A percentile compares a stretch with the other conserved stretches of the same genome.
Conservation (phyloP, 331 rosid species). For the Prunus yedoensis region DNA sequence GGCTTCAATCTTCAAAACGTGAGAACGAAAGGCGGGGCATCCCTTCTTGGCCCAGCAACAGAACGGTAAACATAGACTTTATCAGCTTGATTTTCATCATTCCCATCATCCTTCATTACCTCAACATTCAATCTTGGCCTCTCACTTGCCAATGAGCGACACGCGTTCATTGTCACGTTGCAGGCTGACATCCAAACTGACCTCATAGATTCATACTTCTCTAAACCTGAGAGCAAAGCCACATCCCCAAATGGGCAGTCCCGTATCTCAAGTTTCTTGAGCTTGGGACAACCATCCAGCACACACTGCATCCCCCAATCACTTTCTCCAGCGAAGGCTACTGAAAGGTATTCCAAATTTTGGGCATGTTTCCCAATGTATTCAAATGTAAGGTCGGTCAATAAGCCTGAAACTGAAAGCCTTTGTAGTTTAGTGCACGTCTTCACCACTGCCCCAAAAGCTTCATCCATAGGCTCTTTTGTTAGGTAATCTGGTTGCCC, state of each 20-base stretch:
- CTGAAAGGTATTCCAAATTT: constrained; percentile 78
- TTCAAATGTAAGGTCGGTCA: constrained; percentile 83
- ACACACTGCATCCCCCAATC: constrained; percentile 85
- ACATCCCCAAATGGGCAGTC: constrained; percentile 84
- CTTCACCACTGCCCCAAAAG: constrained; percentile 82
- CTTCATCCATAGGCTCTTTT: constrained; percentile 71
- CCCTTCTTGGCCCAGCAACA: constrained; percentile 79
- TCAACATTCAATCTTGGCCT: constrained; percentile 84
- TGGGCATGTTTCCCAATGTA: constrained; percentile 72
- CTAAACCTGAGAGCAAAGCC: constrained; percentile 63
- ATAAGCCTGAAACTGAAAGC: constrained; percentile 67
- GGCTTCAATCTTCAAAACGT: constrained; percentile 50
- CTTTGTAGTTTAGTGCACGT: constrained; percentile 76
- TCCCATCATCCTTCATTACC: constrained; percentile 67
- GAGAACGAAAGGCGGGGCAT: constrained; percentile 80
- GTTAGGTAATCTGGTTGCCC: constrained; percentile 61
- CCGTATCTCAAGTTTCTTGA: constrained; percentile 79
- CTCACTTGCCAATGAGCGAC: constrained; percentile 53
- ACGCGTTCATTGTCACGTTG: constrained; percentile 66
- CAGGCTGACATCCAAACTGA: constrained; percentile 92
- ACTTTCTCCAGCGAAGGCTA: constrained; percentile 79
- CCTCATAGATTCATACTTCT: constrained; percentile 76
- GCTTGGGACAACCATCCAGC: constrained; percentile 71
- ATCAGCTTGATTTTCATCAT: constrained; percentile 38
- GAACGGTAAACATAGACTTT: constrained; percentile 82